A percentile compares a stretch with the other conserved stretches of the same genome.
Conservation (phyloP, 225 moss, liverwort and hornwort species). For the Lunularia cruciata region DNA sequence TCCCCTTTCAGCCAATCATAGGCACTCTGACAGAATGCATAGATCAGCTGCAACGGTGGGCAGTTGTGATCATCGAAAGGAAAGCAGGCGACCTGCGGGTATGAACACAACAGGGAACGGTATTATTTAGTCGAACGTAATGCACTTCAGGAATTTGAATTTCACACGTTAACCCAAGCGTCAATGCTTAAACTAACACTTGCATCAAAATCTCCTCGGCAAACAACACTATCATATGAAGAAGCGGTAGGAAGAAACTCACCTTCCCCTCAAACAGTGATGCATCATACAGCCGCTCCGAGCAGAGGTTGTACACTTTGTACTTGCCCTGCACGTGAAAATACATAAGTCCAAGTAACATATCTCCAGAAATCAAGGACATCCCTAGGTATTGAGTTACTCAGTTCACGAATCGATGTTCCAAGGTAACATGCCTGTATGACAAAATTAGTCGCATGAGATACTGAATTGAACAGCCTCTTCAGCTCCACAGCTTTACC, state of each 20-base stretch:
- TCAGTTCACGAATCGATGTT: too few relatives aligned
- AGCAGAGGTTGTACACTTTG: constrained; percentile 98
- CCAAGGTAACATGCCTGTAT: too few relatives aligned
- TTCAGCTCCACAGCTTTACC: too few relatives aligned
- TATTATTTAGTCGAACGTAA: too few relatives aligned
- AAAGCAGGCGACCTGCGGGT: constrained; percentile 82
- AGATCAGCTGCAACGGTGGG: constrained; percentile 78
- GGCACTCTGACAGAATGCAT: constrained; percentile 93
- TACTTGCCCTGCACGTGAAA: constrained; percentile 73
- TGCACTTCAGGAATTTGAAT: too few relatives aligned
- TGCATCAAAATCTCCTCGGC: not conserved
- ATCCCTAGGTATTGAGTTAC: too few relatives aligned
- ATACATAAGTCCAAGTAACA: not conserved
- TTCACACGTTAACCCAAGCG: too few relatives aligned
- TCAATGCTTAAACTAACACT: not conserved
- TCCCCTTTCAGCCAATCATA: constrained; percentile 97
- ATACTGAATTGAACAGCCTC: too few relatives aligned
- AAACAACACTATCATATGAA: not conserved
- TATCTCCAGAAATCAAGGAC: too few relatives aligned
- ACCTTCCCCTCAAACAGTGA: constrained; percentile 98
- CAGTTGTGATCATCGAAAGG: constrained; percentile 98
- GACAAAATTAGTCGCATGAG: too few relatives aligned
- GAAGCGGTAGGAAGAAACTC: not conserved
- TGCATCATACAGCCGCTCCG: constrained; percentile 96
- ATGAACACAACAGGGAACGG: too few relatives aligned